Evolutionary conservation across 441 rosid genomes (phyloP), one percentile per base, ranked within the genome.

Genomic region (Gossypium schwendimanii): DNA sequence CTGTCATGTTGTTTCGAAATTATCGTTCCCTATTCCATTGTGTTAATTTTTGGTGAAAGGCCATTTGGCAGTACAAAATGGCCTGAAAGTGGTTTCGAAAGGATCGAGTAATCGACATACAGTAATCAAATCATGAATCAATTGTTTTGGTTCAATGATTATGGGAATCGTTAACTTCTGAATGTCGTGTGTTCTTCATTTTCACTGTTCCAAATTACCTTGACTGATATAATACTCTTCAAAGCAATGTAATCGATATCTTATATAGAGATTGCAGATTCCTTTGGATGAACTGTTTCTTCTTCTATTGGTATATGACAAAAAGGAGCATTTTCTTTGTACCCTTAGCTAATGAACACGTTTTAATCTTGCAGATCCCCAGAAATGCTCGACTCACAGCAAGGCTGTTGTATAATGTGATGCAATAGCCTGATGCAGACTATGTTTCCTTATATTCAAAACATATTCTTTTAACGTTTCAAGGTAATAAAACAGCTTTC

Each of bases 361-460:
- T 5, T 75, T 5, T 24, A 21, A 63, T 79, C 14, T 59, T 75
- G 81, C 91, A 92, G 98, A 82, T 84, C 98, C 70, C 92, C 98
- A 0, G 97, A 91, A 68, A 88, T 87, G 94, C 85, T 86, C 0
- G 94, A 85, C 59, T 80, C 90, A 71, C 97, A 94, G 82, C 71
- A 81, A 18, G 88, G 87, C 78, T 94, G 98, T 75, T 78, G 88
- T 82, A 81, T 91, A 77, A 91, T 92, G 97, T 94, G 90, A 92
- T 31, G 70, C 70, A 53, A 65, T 41, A 15, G 52, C 63, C 49
- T 26, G 28, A 60, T 7, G 15, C 49, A 23, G 70, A 69, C 24
- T 26, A 3, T 26, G 47, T 70, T 59, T 74, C n/a, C 59, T 20
- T 67, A 50, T 31, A 68, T 65, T 45, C 11, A 17, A 20, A 61